Evolutionary conservation across 495 filamentous ascomycete genomes (phyloP), one percentile per base, ranked within the genome.

Genomic region (Hypomontagnella monticulosa): DNA sequence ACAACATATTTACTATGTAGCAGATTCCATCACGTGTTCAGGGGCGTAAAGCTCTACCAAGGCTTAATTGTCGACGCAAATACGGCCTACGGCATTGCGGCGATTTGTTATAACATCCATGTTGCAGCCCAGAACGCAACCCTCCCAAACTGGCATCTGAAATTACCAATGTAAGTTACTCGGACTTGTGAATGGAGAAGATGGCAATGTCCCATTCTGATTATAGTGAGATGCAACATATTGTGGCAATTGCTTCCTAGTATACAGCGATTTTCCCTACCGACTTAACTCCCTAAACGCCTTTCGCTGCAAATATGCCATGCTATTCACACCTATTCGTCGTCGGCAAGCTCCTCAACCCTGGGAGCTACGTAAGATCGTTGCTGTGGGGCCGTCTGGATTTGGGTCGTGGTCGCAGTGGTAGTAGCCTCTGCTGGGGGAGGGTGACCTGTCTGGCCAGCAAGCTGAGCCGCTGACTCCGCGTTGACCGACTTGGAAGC

Each of bases 311-410:
- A 36, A 57, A 66, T 61, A 61, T 58, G 51, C 48, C 18, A 32
- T 41, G 20, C 20, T 20, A 27, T 41, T n/a, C 36, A 41, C 44
- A 52, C 36, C 57, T 71, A 78, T 69, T 79, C 79, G 71, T 88
- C 88, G 66, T 90, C 87, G 36, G 81, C 84, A 6, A 85, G 80
- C 65, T 92, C 89, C 72, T 92, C 89, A 5, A 92, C 88, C 40
- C 80, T 79, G 0, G 89, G 84, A 2, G 84, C 77, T 34, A 87
- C 72, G 66, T 88, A 84, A 27, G 56, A 57, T 59, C 79, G 81
- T 50, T 79, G 76, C 20, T 76, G 69, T 12, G 71, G 72, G n/a
- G 76, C 79, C 11, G 81, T 81, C 38, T 81, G 69, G 30, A 83
- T 69, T 61, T 76, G 81, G 33, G 75, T 83, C 8, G 80, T 76